A percentile compares a stretch with the other conserved stretches of the same genome.
Evolutionary conservation across 441 rosid species (phyloP).

Genomic region (Brassica hybrid): DNA sequence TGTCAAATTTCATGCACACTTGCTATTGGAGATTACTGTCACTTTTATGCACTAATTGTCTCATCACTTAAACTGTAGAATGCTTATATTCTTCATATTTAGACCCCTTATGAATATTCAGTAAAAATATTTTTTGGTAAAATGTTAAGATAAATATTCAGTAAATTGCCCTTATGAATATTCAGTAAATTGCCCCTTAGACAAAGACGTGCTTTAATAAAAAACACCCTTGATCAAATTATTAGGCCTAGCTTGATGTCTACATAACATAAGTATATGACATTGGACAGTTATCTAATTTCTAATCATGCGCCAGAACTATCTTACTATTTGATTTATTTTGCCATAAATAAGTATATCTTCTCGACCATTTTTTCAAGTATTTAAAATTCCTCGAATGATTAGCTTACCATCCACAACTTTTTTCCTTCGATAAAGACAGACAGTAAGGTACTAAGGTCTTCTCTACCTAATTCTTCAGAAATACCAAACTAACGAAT

Average conservation of each 20-base stretch:
- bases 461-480: conserved; percentile 37
- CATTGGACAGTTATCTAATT: conserved; percentile 37
- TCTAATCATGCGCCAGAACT: conserved; percentile 29
- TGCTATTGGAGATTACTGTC: no score
- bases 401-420: conserved; percentile 46
- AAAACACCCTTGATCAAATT: conserved; percentile 6
- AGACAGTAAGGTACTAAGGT: conserved; percentile 33
- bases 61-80: no score
- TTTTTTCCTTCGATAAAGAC: conserved; percentile 37
- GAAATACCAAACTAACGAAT: conserved; percentile 23
- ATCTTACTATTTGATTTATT: conserved; percentile 20
- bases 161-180: no score
- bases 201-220: conserved; percentile 11
- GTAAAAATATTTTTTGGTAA: no score
- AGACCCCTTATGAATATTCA: no score
- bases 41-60: no score
- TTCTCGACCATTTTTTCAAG: conserved; percentile 21
- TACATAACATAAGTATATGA: conserved; percentile 8
- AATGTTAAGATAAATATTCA: no score
- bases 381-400: conserved; percentile 32
- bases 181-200: no score
- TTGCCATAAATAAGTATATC: conserved; percentile 28
- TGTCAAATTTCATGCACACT: no score
- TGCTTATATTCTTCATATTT: no score
- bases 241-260: conserved; percentile 19